Percentiles rank a stretch among this genome's conserved stretches.
Conservation (phyloP, 1,284 basidiomycete species). For the Volvariella volvacea region DNA sequence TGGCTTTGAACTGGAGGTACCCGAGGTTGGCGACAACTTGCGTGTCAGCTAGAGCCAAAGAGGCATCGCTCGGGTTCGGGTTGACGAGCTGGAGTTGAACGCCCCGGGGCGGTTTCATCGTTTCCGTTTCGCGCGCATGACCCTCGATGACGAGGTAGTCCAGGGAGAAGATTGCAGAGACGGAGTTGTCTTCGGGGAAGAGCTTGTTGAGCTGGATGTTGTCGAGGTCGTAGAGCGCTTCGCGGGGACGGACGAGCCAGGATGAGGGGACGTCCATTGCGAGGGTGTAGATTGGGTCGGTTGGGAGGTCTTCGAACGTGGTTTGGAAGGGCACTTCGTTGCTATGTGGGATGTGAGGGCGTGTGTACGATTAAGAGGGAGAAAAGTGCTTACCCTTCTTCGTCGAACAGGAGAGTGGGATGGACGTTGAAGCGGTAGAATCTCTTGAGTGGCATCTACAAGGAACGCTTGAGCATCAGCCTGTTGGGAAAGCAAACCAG, state of each 20-base stretch:
- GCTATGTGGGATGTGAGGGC: slow-evolving; percentile 24
- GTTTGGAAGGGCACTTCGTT: slow-evolving; percentile 46
- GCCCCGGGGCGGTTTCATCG: slow-evolving; percentile 69
- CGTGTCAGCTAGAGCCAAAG: slow-evolving; percentile 64
- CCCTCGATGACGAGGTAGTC: slow-evolving; percentile 93
- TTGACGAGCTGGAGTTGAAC: slow-evolving; percentile 73
- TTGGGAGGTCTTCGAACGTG: slow-evolving; percentile 47
- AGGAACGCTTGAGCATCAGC: not conserved
- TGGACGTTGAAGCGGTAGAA: slow-evolving; percentile 84
- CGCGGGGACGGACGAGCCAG: slow-evolving; percentile 88
- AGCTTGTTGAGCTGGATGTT: slow-evolving; percentile 84
- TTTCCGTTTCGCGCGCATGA: slow-evolving; percentile 73
- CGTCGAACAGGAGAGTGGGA: slow-evolving; percentile 58
- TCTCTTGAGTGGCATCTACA: slow-evolving; percentile 83
- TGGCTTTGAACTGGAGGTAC: slow-evolving; percentile 93
- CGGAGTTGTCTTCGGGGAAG: slow-evolving; percentile 48
- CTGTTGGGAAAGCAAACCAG: slow-evolving; percentile 2
- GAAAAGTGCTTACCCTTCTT: slow-evolving; percentile 51
- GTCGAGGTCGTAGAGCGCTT: slow-evolving; percentile 91
- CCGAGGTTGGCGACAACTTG: slow-evolving; percentile 93
- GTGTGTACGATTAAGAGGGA: not conserved
- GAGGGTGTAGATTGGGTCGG: slow-evolving; percentile 83
- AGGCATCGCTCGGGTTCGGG: not conserved
- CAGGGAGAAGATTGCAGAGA: slow-evolving; percentile 83
- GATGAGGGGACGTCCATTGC: slow-evolving; percentile 85